Conservation (phyloP, 345 rosid genomes). For the Eucalyptus melliodora region DNA sequence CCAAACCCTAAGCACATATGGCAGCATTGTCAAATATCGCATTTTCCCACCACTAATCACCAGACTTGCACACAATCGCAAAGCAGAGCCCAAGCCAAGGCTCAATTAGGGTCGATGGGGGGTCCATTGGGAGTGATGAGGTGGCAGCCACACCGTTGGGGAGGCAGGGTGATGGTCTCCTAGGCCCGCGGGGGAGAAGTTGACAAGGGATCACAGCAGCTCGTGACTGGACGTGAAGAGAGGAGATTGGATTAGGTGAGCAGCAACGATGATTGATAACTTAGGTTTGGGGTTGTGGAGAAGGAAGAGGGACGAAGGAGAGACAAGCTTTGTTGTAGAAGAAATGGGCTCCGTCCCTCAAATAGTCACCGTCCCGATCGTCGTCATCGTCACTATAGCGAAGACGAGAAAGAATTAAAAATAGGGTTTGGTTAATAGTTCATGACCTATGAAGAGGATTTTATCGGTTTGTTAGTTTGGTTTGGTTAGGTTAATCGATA, state of each 20-base stretch:
- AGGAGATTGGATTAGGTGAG: no score
- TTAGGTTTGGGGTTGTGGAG: no score
- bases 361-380: fast-evolving
- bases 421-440: no score
- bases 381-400: fast-evolving
- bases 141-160: constrained; percentile 65
- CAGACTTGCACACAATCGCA: background rate
- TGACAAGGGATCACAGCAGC: fast-evolving
- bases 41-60: background rate
- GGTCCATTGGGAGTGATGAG: constrained; percentile 82
- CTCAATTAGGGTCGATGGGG: background rate
- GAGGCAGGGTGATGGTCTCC: constrained; percentile 72
- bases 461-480: no score
- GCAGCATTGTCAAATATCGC: background rate
- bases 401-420: no score
- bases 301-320: no score
- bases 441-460: no score
- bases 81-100: background rate
- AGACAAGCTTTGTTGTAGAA: no score
- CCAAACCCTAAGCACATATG: background rate
- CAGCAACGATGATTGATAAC: fast-evolving
- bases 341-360: no score
- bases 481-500: fast-evolving
- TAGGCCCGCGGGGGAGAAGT: constrained; percentile 57
- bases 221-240: no score